These are phyloP conservation scores for Chaetomium strumarium DNA, from an alignment of 2,329 filamentous ascomycete species.

Conservation along the genomic window DNA sequence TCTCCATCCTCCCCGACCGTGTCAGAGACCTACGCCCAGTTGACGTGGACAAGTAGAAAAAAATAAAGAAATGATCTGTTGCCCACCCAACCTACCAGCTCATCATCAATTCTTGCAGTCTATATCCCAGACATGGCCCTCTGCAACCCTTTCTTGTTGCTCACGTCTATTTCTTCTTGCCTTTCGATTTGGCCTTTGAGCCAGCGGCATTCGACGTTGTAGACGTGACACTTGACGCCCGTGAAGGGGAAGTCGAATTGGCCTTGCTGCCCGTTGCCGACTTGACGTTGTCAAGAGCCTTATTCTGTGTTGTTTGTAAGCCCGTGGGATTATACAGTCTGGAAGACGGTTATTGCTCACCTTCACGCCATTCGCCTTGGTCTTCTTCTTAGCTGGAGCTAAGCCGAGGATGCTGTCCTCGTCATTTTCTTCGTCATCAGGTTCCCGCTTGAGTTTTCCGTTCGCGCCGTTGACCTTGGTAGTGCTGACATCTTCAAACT, in stretches of 20 bases:
- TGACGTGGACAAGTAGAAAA: background rate
- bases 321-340: background rate
- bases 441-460: conserved; percentile 67
- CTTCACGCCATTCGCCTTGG: conserved; percentile 74
- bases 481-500: conserved; percentile 69
- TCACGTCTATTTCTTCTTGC: conserved; percentile 45
- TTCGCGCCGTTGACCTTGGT: conserved; percentile 46
- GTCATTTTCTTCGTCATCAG: conserved; percentile 76
- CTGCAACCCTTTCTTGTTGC: background rate
- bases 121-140: background rate
- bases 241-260: conserved; percentile 69
- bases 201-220: conserved; percentile 52
- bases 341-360: conserved; percentile 44
- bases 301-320: conserved; percentile 59
- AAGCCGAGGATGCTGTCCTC: conserved; percentile 74
- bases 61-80: background rate
- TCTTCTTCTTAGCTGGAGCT: conserved; percentile 89
- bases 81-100: conserved; percentile 2
- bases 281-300: conserved; percentile 85
- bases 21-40: background rate
- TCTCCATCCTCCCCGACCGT: background rate
- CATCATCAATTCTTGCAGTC: background rate
- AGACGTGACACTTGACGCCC: conserved; percentile 83
- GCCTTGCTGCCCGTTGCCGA: conserved; percentile 61
- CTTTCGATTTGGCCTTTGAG: conserved; percentile 39